phyloP scores from a whole-genome alignment of 2,329 filamentous ascomycete genomes.

The Paramyrothecium roridum region DNA sequence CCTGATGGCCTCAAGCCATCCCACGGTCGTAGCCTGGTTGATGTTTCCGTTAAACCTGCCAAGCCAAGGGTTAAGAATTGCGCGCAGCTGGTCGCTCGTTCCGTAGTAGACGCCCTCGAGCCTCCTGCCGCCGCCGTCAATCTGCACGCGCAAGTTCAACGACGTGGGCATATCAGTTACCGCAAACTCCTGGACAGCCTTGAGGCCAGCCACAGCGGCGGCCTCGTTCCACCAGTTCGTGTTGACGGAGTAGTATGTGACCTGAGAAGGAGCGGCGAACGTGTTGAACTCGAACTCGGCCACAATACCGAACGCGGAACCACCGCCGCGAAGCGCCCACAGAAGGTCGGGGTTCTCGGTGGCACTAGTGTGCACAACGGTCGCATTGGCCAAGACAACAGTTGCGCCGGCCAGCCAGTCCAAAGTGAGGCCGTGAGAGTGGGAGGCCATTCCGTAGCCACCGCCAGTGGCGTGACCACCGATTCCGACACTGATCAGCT shows the following conservation, averaged over 20 bases:
- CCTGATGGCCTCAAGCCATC: slow-evolving; percentile 21
- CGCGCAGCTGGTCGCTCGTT: slow-evolving; percentile 8
- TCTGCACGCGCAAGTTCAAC: slow-evolving; percentile 24
- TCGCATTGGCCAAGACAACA: slow-evolving; percentile 23
- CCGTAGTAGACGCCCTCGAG: slow-evolving; percentile 26
- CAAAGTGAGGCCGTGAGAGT: slow-evolving; percentile 21
- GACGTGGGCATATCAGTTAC: slow-evolving; percentile 15
- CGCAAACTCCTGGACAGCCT: slow-evolving; percentile 20
- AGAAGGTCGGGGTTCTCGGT: slow-evolving; percentile 20
- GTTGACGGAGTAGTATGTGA: slow-evolving; percentile 16
- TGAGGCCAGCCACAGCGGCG: slow-evolving; percentile 13
- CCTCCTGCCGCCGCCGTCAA: slow-evolving; percentile 7
- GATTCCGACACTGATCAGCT: slow-evolving; percentile 19
- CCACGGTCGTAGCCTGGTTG: slow-evolving; percentile 8
- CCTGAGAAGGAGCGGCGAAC: slow-evolving; percentile 14
- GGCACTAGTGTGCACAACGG: slow-evolving; percentile 15
- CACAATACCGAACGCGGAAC: slow-evolving; percentile 27
- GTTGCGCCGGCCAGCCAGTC: slow-evolving; percentile 24
- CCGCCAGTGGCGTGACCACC: slow-evolving; percentile 23
- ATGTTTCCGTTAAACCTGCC: slow-evolving; percentile 9
- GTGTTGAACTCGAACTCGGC: slow-evolving; percentile 23
- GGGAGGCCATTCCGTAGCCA: slow-evolving; percentile 25
- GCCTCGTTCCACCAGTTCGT: slow-evolving; percentile 17
- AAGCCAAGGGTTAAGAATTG: slow-evolving; percentile 13
- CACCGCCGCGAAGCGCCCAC: slow-evolving; percentile 26